phyloP scores from a whole-genome alignment of 495 filamentous ascomycete species.

The Penicillium salamii region DNA sequence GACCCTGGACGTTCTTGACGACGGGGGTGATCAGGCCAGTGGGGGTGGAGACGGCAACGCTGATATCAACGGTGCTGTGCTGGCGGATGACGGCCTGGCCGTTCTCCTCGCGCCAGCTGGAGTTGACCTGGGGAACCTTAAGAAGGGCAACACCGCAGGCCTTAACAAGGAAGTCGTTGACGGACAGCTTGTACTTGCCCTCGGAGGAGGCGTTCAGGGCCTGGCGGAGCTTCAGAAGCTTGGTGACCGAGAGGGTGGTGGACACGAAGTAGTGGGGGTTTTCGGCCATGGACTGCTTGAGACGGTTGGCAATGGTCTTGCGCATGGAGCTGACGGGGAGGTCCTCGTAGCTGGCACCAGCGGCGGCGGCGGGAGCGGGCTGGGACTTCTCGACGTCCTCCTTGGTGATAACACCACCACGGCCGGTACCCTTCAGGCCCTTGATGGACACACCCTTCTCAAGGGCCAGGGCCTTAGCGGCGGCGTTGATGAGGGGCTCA shows the following conservation, averaged over 20 bases:
- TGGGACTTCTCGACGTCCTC: conserved; percentile 87
- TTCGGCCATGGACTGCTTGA: conserved; percentile 82
- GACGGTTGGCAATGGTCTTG: conserved; percentile 91
- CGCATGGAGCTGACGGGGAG: conserved; percentile 88
- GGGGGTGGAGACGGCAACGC: conserved; percentile 91
- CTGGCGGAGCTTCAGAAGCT: conserved; percentile 93
- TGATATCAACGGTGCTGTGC: conserved; percentile 86
- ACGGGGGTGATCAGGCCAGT: conserved; percentile 96
- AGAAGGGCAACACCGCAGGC: conserved; percentile 81
- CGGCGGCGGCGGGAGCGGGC: conserved; percentile 48
- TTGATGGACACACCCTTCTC: conserved; percentile 82
- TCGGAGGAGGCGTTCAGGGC: conserved; percentile 85
- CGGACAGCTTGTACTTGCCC: conserved; percentile 95
- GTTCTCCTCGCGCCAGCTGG: conserved; percentile 79
- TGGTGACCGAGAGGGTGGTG: conserved; percentile 79
- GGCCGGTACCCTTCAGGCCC: conserved; percentile 82
- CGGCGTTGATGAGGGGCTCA: conserved; percentile 65
- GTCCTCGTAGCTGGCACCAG: conserved; percentile 74
- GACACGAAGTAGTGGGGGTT: conserved; percentile 99
- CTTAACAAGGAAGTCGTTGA: conserved; percentile 99
- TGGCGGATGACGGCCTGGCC: conserved; percentile 81
- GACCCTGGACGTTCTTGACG: conserved; percentile 78
- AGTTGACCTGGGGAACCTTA: conserved; percentile 95
- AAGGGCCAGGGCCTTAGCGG: conserved; percentile 76
- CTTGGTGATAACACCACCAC: conserved; percentile 84